Percentiles rank a stretch among this genome's conserved stretches.
phyloP scores from a whole-genome alignment of 2,329 filamentous ascomycete species.

The Alternaria brassicicola region DNA sequence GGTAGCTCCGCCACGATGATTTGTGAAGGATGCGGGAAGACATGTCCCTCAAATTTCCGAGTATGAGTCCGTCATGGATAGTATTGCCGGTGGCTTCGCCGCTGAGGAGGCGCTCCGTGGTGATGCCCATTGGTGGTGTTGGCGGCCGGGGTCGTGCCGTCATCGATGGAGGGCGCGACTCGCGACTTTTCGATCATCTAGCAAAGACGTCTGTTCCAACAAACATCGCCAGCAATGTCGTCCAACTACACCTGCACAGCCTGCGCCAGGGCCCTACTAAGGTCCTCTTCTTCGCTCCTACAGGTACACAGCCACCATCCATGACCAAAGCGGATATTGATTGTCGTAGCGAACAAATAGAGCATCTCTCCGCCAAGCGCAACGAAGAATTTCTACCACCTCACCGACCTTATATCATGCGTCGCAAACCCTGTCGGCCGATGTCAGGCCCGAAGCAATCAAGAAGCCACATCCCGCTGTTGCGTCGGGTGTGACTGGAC shows the following conservation, averaged over 20 bases:
- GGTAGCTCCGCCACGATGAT: background rate
- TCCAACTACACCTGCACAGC: constrained; percentile 46
- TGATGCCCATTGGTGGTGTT: constrained; percentile 20
- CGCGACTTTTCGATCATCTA: constrained; percentile 34
- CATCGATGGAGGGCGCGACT: constrained; percentile 39
- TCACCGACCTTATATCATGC: constrained; percentile 31
- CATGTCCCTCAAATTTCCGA: background rate
- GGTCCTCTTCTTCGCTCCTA: constrained; percentile 19
- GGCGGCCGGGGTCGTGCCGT: constrained; percentile 36
- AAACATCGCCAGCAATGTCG: constrained; percentile 38
- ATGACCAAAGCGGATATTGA: constrained; percentile 19
- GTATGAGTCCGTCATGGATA: background rate
- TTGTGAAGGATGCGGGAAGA: background rate
- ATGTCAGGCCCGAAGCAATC: constrained; percentile 22
- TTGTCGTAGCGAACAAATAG: constrained; percentile 27
- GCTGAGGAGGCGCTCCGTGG: constrained; percentile 7
- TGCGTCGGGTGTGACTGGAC: constrained; percentile 22
- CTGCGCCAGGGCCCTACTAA: constrained; percentile 40
- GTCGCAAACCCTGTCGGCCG: constrained; percentile 24
- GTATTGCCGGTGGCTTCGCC: constrained; percentile 1
- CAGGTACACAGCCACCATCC: constrained; percentile 22
- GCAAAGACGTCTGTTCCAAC: constrained; percentile 8
- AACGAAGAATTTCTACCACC: constrained; percentile 34
- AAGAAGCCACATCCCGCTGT: constrained; percentile 25
- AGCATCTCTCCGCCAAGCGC: constrained; percentile 23